A percentile compares a stretch with the other conserved stretches of the same genome.
phyloP scores from a whole-genome alignment of 257 asterid species.

The Solanum chilense region DNA sequence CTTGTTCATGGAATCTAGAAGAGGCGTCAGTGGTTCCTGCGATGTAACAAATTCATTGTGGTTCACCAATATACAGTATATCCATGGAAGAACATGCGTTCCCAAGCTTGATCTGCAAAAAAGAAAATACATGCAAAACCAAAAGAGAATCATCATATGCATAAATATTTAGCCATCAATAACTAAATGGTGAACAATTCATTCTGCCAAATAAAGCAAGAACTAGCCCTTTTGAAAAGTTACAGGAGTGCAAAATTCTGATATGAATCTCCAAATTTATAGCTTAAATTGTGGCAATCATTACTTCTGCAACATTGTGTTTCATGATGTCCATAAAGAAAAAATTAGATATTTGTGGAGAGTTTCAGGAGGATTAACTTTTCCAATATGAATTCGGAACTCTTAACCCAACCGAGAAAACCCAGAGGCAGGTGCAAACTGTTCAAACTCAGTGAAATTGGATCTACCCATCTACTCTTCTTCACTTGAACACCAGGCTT shows the following conservation, averaged over 20 bases:
- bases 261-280: not conserved
- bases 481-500: not conserved
- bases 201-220: not conserved
- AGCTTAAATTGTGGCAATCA: not conserved
- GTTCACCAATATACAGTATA: constrained; percentile 52
- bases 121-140: not conserved
- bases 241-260: not conserved
- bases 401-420: not conserved
- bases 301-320: not conserved
- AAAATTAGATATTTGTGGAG: not conserved
- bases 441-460: not conserved
- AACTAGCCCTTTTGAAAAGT: not conserved
- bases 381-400: not conserved
- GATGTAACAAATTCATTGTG: constrained; percentile 51
- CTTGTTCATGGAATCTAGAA: constrained; percentile 72
- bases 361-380: not conserved
- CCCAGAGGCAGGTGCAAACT: not conserved
- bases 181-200: not conserved
- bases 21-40: constrained; percentile 39
- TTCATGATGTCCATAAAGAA: not conserved
- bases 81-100: constrained; percentile 73
- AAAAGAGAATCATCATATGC: not conserved
- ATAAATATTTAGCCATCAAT: not conserved
- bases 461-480: not conserved
- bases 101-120: constrained; percentile 41